These are phyloP conservation scores for Penicillium sp. DNA, from an alignment of 2,329 filamentous ascomycete genomes.

Conservation along the genomic window DNA sequence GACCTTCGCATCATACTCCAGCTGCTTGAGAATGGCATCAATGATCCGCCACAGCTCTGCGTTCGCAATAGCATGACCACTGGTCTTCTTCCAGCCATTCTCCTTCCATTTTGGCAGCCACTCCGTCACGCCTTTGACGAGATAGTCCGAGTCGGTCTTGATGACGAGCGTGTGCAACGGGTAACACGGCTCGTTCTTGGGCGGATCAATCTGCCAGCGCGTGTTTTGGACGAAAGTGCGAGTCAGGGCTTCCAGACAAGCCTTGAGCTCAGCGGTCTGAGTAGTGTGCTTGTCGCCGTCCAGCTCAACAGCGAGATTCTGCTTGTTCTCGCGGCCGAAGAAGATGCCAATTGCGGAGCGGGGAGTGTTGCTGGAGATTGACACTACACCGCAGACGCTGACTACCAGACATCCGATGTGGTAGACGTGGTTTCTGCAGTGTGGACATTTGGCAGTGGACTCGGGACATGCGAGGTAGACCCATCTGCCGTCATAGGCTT, in stretches of 20 bases:
- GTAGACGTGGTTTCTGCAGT: constrained; percentile 15
- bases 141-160: constrained; percentile 41
- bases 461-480: constrained; percentile 16
- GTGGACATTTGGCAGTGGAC: constrained; percentile 9
- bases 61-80: constrained; percentile 31
- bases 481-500: constrained; percentile 14
- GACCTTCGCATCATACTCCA: constrained; percentile 18
- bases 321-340: constrained; percentile 15
- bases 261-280: constrained; percentile 26
- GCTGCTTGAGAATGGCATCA: constrained; percentile 23
- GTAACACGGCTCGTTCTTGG: not conserved
- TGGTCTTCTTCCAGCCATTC: constrained; percentile 33
- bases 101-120: constrained; percentile 39
- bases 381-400: constrained; percentile 3
- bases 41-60: constrained; percentile 27
- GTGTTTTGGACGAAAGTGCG: not conserved
- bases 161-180: constrained; percentile 27
- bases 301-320: constrained; percentile 14
- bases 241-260: constrained; percentile 22
- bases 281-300: constrained; percentile 17
- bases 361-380: not conserved
- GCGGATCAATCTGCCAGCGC: constrained; percentile 4
- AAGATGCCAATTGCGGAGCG: constrained; percentile 19
- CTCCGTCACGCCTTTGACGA: constrained; percentile 38
- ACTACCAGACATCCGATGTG: constrained; percentile 16